Evolutionary conservation across 768 basidiomycete genomes (phyloP).

Genomic region (Galerina marginata): DNA sequence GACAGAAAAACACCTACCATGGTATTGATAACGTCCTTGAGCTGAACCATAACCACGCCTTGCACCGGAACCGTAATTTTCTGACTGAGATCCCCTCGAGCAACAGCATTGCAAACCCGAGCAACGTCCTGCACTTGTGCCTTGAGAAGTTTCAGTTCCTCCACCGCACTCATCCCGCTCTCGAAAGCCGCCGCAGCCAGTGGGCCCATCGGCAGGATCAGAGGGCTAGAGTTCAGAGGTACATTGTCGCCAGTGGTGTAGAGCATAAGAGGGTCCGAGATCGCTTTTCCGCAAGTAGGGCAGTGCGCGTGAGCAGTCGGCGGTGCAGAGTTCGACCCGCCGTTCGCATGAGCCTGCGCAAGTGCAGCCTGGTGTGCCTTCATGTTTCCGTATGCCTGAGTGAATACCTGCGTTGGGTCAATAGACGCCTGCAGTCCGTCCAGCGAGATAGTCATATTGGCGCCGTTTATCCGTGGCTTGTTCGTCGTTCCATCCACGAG

Average conservation of each 20-base stretch:
- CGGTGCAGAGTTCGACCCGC: conserved; percentile 45
- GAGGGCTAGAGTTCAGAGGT: conserved; percentile 55
- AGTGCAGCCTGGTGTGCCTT: conserved; percentile 25
- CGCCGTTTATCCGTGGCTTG: conserved; percentile 20
- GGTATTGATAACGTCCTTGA: conserved; percentile 79
- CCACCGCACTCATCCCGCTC: conserved; percentile 71
- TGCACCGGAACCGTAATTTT: conserved; percentile 83
- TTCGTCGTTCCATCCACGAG: conserved; percentile 8
- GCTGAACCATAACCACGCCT: conserved; percentile 79
- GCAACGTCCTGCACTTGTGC: conserved; percentile 86
- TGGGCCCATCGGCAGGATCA: conserved; percentile 61
- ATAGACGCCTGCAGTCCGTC: conserved; percentile 49
- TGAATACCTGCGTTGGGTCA: conserved; percentile 39
- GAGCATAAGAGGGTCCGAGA: conserved; percentile 50
- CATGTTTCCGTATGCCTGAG: conserved; percentile 33
- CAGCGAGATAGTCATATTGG: conserved; percentile 52
- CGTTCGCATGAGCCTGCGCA: conserved; percentile 20
- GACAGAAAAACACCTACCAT: conserved; percentile 45
- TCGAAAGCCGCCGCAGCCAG: conserved; percentile 67
- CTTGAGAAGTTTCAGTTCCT: conserved; percentile 80
- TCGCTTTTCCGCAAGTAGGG: conserved; percentile 59
- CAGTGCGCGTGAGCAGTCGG: conserved; percentile 52
- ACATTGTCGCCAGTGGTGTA: conserved; percentile 40
- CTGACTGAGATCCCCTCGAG: conserved; percentile 74
- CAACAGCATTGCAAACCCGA: conserved; percentile 81